These are phyloP conservation scores for Ogataea corticis DNA, from an alignment of 805 yeast genomes.

Conservation along the genomic window DNA sequence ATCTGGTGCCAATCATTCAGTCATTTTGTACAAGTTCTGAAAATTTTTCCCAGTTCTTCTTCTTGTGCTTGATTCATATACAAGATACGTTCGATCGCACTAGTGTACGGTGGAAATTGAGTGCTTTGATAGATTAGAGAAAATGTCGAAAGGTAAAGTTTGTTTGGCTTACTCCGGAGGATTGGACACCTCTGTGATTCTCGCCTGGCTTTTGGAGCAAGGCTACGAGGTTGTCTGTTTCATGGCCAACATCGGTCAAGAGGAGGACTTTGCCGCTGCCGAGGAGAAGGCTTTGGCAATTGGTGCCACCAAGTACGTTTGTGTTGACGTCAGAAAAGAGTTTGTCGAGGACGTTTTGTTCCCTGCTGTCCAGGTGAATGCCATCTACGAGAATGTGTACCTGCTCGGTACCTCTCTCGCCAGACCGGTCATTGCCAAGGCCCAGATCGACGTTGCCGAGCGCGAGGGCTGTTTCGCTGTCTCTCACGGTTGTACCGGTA, in stretches of 20 bases:
- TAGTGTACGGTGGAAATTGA: neutral
- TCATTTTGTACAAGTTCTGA: neutral
- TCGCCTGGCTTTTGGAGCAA: conserved; percentile 97
- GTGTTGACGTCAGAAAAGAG: conserved; percentile 92
- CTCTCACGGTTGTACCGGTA: conserved; percentile 99
- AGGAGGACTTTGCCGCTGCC: conserved; percentile 98
- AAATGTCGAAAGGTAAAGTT: conserved; percentile 98
- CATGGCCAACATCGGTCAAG: conserved; percentile 98
- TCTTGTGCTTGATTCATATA: neutral
- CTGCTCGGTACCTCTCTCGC: conserved; percentile 97
- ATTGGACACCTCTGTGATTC: conserved; percentile 94
- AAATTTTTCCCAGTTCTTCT: conserved; percentile 7
- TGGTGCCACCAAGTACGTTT: conserved; percentile 95
- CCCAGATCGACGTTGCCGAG: conserved; percentile 96
- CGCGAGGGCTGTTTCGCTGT: conserved; percentile 98
- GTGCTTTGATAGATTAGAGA: conserved; percentile 1
- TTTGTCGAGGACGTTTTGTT: conserved; percentile 88
- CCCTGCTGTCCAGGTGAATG: conserved; percentile 98
- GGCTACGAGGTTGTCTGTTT: conserved; percentile 98
- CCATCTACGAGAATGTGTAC: conserved; percentile 96
- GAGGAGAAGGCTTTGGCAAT: conserved; percentile 93
- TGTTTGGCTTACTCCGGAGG: conserved; percentile 99
- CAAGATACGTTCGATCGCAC: neutral
- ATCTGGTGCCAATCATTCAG: neutral
- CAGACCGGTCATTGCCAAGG: conserved; percentile 98